These are phyloP conservation scores for Neoarthrinium moseri DNA, from an alignment of 2,329 filamentous ascomycete species.

Conservation along the genomic window DNA sequence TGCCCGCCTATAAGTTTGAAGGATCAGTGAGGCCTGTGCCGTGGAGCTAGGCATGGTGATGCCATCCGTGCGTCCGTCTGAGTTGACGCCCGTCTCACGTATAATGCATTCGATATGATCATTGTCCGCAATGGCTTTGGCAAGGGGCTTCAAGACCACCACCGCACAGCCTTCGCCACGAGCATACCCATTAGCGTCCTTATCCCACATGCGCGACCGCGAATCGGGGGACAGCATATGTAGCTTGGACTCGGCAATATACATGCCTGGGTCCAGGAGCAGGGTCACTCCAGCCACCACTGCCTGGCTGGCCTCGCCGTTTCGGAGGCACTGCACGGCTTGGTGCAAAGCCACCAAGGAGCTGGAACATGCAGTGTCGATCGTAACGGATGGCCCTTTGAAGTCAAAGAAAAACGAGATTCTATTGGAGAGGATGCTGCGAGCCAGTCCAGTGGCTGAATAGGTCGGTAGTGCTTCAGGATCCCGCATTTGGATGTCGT, in stretches of 20 bases:
- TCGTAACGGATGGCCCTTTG: constrained; percentile 8
- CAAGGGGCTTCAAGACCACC: constrained; percentile 44
- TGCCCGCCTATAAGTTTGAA: constrained; percentile 22
- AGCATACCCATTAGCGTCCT: constrained; percentile 47
- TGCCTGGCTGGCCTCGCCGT: neutral
- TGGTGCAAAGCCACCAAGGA: constrained; percentile 9
- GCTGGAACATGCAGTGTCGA: constrained; percentile 11
- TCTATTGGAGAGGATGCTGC: constrained; percentile 7
- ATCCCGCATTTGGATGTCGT: neutral
- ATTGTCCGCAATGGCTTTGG: constrained; percentile 41
- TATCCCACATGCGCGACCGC: constrained; percentile 27
- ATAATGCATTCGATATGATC: constrained; percentile 40
- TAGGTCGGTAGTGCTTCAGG: neutral
- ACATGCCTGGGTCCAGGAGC: neutral
- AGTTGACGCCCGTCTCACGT: constrained; percentile 28
- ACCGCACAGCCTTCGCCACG: constrained; percentile 45
- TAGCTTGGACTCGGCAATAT: constrained; percentile 4
- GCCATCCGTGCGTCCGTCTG: constrained; percentile 34
- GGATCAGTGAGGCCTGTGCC: constrained; percentile 30
- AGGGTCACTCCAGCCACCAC: neutral
- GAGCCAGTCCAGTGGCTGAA: neutral
- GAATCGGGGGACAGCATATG: neutral
- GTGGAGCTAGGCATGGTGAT: constrained; percentile 24
- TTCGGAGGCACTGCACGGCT: constrained; percentile 4
- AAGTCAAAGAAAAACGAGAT: constrained; percentile 5